Evolutionary conservation across 1,139 yeast genomes (phyloP).

Genomic region (Debaryomyces subglobosus): DNA sequence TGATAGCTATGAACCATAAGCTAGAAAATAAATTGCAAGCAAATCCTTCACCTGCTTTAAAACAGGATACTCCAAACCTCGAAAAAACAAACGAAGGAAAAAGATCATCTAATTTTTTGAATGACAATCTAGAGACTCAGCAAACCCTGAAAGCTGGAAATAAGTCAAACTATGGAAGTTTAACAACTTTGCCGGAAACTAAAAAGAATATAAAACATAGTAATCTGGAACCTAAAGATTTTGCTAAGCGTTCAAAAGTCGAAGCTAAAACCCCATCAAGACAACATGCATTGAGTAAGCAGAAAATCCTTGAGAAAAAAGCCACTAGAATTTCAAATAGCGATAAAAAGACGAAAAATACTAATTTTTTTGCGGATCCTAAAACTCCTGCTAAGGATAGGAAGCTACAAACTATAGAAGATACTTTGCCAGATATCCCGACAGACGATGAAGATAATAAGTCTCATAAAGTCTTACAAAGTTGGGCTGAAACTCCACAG

Average conservation of each 20-base stretch:
- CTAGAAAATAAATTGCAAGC: constrained; percentile 18
- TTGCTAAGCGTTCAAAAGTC: constrained; percentile 9
- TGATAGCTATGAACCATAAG: constrained; percentile 32
- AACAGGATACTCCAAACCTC: not conserved
- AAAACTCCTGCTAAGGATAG: constrained; percentile 14
- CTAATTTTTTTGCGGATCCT: constrained; percentile 10
- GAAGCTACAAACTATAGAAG: constrained; percentile 16
- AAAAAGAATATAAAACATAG: not conserved
- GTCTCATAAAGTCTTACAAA: constrained; percentile 46
- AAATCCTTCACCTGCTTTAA: not conserved
- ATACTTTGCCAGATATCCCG: constrained; percentile 47
- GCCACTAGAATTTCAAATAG: constrained; percentile 12
- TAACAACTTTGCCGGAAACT: not conserved
- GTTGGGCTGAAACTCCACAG: constrained; percentile 77
- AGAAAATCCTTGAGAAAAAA: constrained; percentile 13
- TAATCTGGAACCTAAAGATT: not conserved
- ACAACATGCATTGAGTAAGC: constrained; percentile 6
- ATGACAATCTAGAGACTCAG: not conserved
- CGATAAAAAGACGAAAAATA: constrained; percentile 11
- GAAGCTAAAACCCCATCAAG: constrained; percentile 13
- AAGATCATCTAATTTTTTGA: not conserved
- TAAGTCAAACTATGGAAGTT: not conserved
- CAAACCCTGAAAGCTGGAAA: not conserved
- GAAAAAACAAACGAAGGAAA: not conserved
- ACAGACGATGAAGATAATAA: constrained; percentile 63